A percentile compares a stretch with the other conserved stretches of the same genome.
These are phyloP conservation scores for Nigrograna mackinnonii DNA, from an alignment of 2,329 filamentous ascomycete species.

Conservation along the genomic window DNA sequence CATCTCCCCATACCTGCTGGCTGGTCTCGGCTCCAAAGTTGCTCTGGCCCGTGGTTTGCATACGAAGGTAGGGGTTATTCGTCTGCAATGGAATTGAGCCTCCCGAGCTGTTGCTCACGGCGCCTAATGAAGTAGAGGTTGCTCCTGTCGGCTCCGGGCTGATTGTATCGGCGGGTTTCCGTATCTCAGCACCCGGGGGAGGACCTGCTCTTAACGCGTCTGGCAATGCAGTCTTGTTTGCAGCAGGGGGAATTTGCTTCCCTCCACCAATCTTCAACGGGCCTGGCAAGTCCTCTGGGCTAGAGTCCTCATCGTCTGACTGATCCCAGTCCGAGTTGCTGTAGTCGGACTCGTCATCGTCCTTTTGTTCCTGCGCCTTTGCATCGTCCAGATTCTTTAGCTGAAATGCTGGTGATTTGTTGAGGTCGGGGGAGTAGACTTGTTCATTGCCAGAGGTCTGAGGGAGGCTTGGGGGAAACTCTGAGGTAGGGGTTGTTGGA, in stretches of 20 bases:
- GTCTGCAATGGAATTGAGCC: conserved; percentile 39
- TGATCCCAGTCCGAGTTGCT: conserved; percentile 40
- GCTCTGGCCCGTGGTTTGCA: conserved; percentile 41
- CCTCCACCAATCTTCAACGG: conserved; percentile 39
- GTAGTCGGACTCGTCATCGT: conserved; percentile 31
- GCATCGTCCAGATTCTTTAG: conserved; percentile 36
- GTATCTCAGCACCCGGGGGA: conserved; percentile 31
- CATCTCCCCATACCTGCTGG: conserved; percentile 43
- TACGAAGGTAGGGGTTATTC: conserved; percentile 49
- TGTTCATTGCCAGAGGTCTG: conserved; percentile 17
- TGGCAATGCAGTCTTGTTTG: conserved; percentile 24
- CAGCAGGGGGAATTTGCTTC: conserved; percentile 21
- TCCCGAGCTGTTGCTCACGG: conserved; percentile 32
- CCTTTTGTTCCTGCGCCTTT: conserved; percentile 24
- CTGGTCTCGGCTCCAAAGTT: conserved; percentile 40
- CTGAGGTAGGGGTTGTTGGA: conserved; percentile 45
- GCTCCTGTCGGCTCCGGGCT: conserved; percentile 33
- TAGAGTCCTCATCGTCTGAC: conserved; percentile 39
- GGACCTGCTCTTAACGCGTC: conserved; percentile 35
- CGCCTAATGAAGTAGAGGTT: conserved; percentile 29
- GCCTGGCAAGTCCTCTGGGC: conserved; percentile 35
- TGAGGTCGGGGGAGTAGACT: conserved; percentile 37
- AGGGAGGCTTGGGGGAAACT: conserved; percentile 27
- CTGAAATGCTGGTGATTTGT: conserved; percentile 43
- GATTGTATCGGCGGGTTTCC: conserved; percentile 29